A percentile compares a stretch with the other conserved stretches of the same genome.
phyloP scores from a whole-genome alignment of 2,329 filamentous ascomycete genomes.

The Talaromyces sp. region DNA sequence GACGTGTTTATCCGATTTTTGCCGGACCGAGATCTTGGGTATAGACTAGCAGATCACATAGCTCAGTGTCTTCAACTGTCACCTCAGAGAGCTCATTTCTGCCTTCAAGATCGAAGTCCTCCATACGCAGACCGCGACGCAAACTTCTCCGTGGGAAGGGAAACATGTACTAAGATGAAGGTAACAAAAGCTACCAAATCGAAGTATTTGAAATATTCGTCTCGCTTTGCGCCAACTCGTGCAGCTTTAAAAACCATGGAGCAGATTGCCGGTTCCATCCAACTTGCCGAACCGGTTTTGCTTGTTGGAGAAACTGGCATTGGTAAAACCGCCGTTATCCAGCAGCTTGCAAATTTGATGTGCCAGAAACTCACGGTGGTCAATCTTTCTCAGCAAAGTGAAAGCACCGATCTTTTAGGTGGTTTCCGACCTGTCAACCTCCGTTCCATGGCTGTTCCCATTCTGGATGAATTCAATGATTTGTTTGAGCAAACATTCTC shows the following conservation, averaged over 20 bases:
- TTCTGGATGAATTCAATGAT: conserved; percentile 91
- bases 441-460: conserved; percentile 76
- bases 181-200: conserved; percentile 43
- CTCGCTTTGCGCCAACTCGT: conserved; percentile 77
- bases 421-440: conserved; percentile 96
- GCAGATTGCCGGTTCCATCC: conserved; percentile 77
- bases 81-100: conserved; percentile 73
- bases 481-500: conserved; percentile 87
- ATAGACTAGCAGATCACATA: conserved; percentile 56
- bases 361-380: conserved; percentile 86
- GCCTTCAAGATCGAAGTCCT: conserved; percentile 69
- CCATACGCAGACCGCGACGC: conserved; percentile 59
- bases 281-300: conserved; percentile 80
- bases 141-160: conserved; percentile 62
- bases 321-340: conserved; percentile 93
- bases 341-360: conserved; percentile 79
- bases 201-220: conserved; percentile 29
- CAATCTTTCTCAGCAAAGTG: conserved; percentile 96
- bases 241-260: conserved; percentile 83
- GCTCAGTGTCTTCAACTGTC: conserved; percentile 86
- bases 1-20: conserved; percentile 88
- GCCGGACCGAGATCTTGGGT: conserved; percentile 59
- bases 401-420: conserved; percentile 90
- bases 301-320: conserved; percentile 99
- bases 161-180: conserved; percentile 55